Conservation (phyloP, 2,329 filamentous ascomycete genomes). For the Septoria linicola region DNA sequence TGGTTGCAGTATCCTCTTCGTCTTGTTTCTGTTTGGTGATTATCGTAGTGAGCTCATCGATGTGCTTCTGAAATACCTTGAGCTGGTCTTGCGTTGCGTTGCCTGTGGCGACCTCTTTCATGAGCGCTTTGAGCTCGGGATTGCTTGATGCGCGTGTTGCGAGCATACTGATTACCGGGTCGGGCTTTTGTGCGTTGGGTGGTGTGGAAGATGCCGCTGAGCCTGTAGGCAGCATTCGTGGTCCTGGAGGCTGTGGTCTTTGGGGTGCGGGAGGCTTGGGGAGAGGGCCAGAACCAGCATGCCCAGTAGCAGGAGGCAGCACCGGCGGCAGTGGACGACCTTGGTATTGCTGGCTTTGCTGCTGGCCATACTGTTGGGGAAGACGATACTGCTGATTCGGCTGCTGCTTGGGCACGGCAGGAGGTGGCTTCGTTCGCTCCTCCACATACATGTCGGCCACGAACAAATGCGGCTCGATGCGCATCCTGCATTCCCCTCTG, state of each 20-base stretch:
- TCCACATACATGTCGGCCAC: constrained; percentile 73
- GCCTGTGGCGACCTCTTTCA: constrained; percentile 79
- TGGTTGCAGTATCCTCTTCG: constrained; percentile 24
- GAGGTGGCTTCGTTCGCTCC: constrained; percentile 58
- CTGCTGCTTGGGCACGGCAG: constrained; percentile 26
- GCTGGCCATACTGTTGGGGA: constrained; percentile 24
- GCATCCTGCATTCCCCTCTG: constrained; percentile 70
- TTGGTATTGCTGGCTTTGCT: constrained; percentile 27
- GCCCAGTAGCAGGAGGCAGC: constrained; percentile 4
- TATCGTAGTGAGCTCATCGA: constrained; percentile 69
- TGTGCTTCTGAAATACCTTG: constrained; percentile 74
- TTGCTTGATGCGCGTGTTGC: constrained; percentile 74
- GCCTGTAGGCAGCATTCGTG: constrained; percentile 1
- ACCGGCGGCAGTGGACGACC: constrained; percentile 23
- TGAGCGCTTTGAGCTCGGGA: constrained; percentile 69
- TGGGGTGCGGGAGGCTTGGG: constrained; percentile 16
- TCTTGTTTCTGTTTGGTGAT: constrained; percentile 44
- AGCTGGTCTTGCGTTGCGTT: constrained; percentile 70
- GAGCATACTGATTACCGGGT: constrained; percentile 77
- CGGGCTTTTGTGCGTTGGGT: constrained; percentile 42
- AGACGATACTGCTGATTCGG: constrained; percentile 21
- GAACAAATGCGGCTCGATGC: constrained; percentile 76
- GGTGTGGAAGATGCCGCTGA: constrained; percentile 13
- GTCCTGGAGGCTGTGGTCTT: constrained; percentile 13
- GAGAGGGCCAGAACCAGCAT: not conserved